Evolutionary conservation across 345 rosid species (phyloP).

Genomic region (Salix koriyanagi): DNA sequence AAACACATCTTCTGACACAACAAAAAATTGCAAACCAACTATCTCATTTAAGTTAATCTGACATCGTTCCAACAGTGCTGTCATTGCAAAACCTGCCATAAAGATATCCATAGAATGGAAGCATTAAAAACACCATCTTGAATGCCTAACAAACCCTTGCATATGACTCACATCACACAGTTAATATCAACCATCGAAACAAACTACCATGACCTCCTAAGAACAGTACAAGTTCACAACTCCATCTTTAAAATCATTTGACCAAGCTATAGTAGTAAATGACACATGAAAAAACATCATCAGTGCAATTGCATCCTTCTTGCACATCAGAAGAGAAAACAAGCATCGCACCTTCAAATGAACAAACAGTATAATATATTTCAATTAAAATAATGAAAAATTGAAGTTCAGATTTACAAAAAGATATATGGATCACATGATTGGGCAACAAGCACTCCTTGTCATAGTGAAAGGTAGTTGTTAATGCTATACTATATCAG

Average conservation of each 20-base stretch:
- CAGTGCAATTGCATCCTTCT: not conserved
- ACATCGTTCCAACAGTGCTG: not conserved
- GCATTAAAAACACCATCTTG: not conserved
- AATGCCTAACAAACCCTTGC: not conserved
- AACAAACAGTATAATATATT: not conserved
- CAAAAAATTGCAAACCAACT: not conserved
- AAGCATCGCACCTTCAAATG: not conserved
- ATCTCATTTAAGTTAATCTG: not conserved
- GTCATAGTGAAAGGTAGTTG: not conserved
- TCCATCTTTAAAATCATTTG: not conserved
- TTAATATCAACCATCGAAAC: not conserved
- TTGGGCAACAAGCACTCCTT: not conserved
- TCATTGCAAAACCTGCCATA: not conserved
- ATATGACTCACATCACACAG: not conserved
- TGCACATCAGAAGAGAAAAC: not conserved
- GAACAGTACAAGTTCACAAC: not conserved
- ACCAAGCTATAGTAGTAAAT: not conserved
- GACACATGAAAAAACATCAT: not conserved
- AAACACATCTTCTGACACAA: not conserved
- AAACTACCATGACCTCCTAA: not conserved
- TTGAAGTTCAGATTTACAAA: not conserved
- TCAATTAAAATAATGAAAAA: not conserved
- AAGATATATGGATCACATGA: not conserved
- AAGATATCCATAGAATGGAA: not conserved
- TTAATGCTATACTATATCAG: not conserved